A percentile compares a stretch with the other conserved stretches of the same genome.
Evolutionary conservation across 345 rosid species (phyloP).

Genomic region (Sonneratia caseolaris): DNA sequence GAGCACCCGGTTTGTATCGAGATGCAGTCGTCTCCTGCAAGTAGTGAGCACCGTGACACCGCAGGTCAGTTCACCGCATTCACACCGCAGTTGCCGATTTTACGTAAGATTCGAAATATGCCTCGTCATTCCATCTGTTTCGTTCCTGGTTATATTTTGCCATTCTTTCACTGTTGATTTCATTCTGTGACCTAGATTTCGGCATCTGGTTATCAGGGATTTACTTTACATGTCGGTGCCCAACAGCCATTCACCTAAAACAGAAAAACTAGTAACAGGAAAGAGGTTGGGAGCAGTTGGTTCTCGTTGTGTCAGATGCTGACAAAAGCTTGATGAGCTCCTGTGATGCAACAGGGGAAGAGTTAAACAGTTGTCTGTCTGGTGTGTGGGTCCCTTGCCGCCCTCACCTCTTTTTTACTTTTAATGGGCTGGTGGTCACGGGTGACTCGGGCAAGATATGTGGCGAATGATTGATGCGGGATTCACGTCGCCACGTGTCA

Average conservation of each 20-base stretch:
- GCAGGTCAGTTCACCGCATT: background rate
- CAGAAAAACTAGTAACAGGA: slow-evolving; percentile 7
- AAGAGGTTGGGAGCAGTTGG: slow-evolving; percentile 13
- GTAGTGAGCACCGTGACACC: slow-evolving; percentile 8
- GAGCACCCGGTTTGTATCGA: slow-evolving; percentile 92
- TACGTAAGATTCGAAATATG: background rate
- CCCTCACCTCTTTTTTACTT: slow-evolving; percentile 12
- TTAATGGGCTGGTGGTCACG: background rate
- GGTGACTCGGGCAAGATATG: slow-evolving; percentile 12
- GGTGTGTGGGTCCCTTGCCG: background rate
- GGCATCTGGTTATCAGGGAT: background rate
- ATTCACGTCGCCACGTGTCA: slow-evolving; percentile 13
- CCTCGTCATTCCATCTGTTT: background rate
- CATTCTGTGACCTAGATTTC: background rate
- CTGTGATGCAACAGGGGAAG: background rate
- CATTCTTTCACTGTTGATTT: background rate
- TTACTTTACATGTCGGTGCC: slow-evolving; percentile 2
- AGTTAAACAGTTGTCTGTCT: background rate
- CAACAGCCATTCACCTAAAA: background rate
- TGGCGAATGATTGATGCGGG: slow-evolving; percentile 5
- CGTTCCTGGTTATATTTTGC: background rate
- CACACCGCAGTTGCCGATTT: background rate
- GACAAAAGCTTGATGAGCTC: background rate
- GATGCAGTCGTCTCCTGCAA: slow-evolving; percentile 85
- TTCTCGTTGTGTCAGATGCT: slow-evolving; percentile 8